Base-by-base conservation (phyloP, 768 basidiomycete species). In the Coprinopsis strossmayeri region DNA sequence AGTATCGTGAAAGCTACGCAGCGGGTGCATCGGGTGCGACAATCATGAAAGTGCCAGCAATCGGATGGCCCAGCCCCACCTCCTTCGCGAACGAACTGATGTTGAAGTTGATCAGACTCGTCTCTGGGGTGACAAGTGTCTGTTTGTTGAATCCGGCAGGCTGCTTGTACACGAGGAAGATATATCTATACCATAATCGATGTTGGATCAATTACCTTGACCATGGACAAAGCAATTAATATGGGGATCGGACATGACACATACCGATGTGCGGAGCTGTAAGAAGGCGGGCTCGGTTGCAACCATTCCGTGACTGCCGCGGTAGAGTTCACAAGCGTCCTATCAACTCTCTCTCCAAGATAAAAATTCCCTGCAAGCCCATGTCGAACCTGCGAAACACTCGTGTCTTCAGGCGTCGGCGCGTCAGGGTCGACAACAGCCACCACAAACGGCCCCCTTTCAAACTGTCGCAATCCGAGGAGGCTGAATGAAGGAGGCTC, bases 31-130 rank as follows among this genome's bases (percentile, higher is more conserved):
- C 45, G 10, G 58, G 58, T 1, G 63, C 72, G 24, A 75, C 74
- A 20, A 67, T 58, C 70, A 77, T 75, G 56, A 73, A 78, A 0
- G 72, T 74, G 38, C 74, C 76, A 11, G 64, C 76, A 30, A 77
- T 64, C 0, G 74, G 73, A 13, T 64, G 55, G 23, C 76, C 76
- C 13, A 78, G 60, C 7, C 69, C 65, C 23, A 71, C 69, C 12
- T 58, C 63, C 10, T 51, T 53, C 0, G 72, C 71, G 50, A 77
- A 78, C 17, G 57, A 38, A 49, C 69, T 74, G 34, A 76, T 65
- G 46, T 75, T 74, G 61, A 75, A 76, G 15, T 56, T 26, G 1
- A 44, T 40, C 40, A 70, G 56, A 5, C 69, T 56, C 0, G 68
- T 69, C 4, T 61, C 55, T 9, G 71, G 35, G 17, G 63, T 71